Conservation (phyloP, 345 rosid genomes). For the Psidium guajava region DNA sequence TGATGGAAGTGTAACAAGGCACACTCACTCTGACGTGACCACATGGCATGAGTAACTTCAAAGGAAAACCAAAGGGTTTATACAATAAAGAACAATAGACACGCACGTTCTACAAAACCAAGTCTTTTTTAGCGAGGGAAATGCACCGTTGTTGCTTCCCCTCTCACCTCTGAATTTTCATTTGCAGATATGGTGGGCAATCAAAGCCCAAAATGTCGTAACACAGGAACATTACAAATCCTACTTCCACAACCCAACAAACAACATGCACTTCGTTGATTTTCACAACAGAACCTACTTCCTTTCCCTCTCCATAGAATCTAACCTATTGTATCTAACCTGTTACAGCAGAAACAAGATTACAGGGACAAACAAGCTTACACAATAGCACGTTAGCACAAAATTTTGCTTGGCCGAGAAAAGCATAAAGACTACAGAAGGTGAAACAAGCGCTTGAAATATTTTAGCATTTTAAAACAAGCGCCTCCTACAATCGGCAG, state of each 20-base stretch:
- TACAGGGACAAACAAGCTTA: background rate
- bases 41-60: background rate
- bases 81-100: background rate
- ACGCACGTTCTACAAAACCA: background rate
- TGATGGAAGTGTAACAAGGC: background rate
- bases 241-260: background rate
- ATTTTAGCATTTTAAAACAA: slow-evolving; percentile 27
- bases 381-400: background rate
- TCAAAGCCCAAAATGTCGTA: background rate
- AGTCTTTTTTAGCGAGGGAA: background rate
- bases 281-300: background rate
- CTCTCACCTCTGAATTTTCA: background rate
- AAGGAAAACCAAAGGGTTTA: background rate
- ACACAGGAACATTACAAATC: background rate
- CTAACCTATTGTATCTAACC: background rate
- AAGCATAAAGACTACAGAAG: background rate
- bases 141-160: background rate
- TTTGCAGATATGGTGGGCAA: background rate
- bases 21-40: background rate
- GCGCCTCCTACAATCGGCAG: slow-evolving; percentile 57
- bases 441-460: background rate
- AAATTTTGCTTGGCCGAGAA: background rate
- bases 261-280: background rate
- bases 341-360: background rate
- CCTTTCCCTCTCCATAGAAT: background rate